These are phyloP conservation scores for Durusdinium trenchii DNA, from an alignment of 73 alveolate genomes.

Conservation along the genomic window DNA sequence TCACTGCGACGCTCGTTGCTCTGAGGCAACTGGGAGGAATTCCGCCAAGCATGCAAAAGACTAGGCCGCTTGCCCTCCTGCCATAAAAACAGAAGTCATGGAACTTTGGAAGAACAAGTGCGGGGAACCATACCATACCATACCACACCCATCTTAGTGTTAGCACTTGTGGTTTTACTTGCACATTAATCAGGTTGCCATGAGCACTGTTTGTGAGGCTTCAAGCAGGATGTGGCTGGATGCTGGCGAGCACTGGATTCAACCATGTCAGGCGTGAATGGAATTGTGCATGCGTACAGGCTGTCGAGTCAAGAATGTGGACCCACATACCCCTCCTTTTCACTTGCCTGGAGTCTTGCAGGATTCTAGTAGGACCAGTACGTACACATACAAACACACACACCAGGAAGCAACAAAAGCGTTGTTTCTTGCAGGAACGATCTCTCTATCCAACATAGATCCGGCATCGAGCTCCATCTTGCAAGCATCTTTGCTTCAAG, in stretches of 20 bases:
- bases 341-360: too few species aligned
- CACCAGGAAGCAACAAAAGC: background rate
- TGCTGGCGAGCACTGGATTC: constrained; percentile 76
- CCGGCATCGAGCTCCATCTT: constrained; percentile 71
- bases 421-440: constrained; percentile 21
- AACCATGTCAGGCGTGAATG: constrained; percentile 59
- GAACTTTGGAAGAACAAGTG: background rate
- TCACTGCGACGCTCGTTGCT: too few species aligned
- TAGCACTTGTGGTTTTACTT: background rate
- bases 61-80: constrained; percentile 1
- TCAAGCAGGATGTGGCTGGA: constrained; percentile 80
- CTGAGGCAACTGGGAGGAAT: constrained; percentile 87
- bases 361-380: background rate
- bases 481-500: background rate
- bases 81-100: background rate
- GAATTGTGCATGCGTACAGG: background rate
- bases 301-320: background rate
- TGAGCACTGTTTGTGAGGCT: background rate
- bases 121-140: background rate
- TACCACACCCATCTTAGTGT: background rate
- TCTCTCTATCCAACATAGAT: constrained; percentile 61
- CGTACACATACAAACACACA: background rate
- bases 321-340: too few species aligned
- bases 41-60: constrained; percentile 73
- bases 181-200: background rate